These are phyloP conservation scores for Fulvia fulva DNA, from an alignment of 2,329 filamentous ascomycete genomes.

Conservation along the genomic window DNA sequence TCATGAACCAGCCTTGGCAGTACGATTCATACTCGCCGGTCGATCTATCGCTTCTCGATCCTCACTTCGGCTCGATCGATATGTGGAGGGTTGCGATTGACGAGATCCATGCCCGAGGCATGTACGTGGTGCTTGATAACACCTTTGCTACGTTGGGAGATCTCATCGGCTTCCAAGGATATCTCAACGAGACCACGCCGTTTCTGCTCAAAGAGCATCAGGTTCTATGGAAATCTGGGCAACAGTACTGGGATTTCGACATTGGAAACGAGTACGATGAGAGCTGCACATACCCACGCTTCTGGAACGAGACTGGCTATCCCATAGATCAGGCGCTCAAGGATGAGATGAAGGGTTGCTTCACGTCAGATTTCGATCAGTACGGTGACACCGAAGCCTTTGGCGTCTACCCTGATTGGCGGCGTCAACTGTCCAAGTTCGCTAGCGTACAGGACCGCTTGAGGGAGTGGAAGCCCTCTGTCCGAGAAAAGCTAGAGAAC, in stretches of 20 bases:
- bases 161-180: slow-evolving; percentile 58
- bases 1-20: slow-evolving; percentile 62
- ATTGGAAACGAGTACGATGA: slow-evolving; percentile 51
- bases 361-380: slow-evolving; percentile 58
- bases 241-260: slow-evolving; percentile 56
- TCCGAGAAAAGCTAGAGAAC: slow-evolving; percentile 52
- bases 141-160: slow-evolving; percentile 61
- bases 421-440: slow-evolving; percentile 60
- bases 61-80: slow-evolving; percentile 56
- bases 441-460: slow-evolving; percentile 62
- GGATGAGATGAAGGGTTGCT: slow-evolving; percentile 50
- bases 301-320: slow-evolving; percentile 56
- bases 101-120: slow-evolving; percentile 56
- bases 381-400: slow-evolving; percentile 61
- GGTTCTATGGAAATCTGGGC: slow-evolving; percentile 52
- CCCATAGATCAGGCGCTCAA: slow-evolving; percentile 45
- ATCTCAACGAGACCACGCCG: slow-evolving; percentile 54
- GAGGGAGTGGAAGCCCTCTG: slow-evolving; percentile 57
- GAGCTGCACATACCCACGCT: slow-evolving; percentile 50
- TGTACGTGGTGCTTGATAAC: slow-evolving; percentile 63
- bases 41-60: slow-evolving; percentile 60
- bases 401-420: slow-evolving; percentile 58
- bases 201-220: slow-evolving; percentile 54
- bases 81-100: slow-evolving; percentile 54
- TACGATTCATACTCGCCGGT: slow-evolving; percentile 53